Conservation (phyloP, 768 basidiomycete species). For the Imleria badia region DNA sequence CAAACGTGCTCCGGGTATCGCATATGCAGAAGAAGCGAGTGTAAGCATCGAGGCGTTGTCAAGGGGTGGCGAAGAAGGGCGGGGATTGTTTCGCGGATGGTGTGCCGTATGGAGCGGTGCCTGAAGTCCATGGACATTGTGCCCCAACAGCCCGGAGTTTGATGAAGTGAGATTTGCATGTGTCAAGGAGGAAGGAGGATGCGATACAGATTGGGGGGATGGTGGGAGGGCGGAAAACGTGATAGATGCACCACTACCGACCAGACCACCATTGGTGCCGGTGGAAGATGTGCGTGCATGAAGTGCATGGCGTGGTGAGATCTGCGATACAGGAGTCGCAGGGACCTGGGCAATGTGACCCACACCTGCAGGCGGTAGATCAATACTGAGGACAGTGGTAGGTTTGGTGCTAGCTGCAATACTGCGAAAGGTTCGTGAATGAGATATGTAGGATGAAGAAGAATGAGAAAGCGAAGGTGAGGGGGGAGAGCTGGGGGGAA, state of each 20-base stretch:
- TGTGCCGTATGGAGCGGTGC: conserved; percentile 89
- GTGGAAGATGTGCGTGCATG: conserved; percentile 65
- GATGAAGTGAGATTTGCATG: conserved; percentile 20
- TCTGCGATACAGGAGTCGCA: conserved; percentile 51
- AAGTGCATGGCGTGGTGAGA: conserved; percentile 49
- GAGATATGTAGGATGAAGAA: conserved; percentile 80
- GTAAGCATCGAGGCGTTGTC: conserved; percentile 94
- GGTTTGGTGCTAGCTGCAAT: conserved; percentile 91
- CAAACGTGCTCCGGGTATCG: conserved; percentile 55
- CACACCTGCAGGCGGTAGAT: conserved; percentile 75
- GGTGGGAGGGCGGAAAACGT: conserved; percentile 72
- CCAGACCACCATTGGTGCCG: conserved; percentile 44
- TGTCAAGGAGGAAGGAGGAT: conserved; percentile 39
- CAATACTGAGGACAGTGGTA: conserved; percentile 90
- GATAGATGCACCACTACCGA: conserved; percentile 56
- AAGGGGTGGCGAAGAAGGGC: conserved; percentile 84
- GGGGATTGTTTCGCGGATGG: conserved; percentile 94
- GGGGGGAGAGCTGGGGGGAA: conserved; percentile 85
- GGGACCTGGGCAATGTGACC: conserved; percentile 92
- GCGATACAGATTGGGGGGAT: conserved; percentile 43
- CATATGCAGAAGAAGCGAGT: conserved; percentile 91
- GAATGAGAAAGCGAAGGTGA: conserved; percentile 85
- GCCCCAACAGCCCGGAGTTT: conserved; percentile 33
- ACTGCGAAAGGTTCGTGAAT: conserved; percentile 78
- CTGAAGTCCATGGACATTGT: conserved; percentile 46